Base-by-base conservation (phyloP, 495 filamentous ascomycete genomes). In the Annulohypoxylon stygium region DNA sequence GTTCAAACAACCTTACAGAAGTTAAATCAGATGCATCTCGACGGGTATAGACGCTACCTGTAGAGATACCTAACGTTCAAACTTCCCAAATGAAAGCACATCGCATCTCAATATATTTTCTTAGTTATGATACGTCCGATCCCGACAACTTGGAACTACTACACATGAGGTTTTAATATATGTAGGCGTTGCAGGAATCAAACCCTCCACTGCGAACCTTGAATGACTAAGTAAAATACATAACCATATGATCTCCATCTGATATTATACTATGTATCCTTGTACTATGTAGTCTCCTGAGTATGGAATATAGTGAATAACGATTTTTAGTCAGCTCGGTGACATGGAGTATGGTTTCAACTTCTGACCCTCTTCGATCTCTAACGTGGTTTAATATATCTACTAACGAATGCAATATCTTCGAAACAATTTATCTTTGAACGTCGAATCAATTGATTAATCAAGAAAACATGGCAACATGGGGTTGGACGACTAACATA, bases 91-190 rank as follows among this genome's bases (percentile, higher is more conserved):
- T 30, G 30, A 30, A 30, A 30, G 3, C 30, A 2, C 30, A 30
- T 30, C 30, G 7, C 33, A 59, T 59, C 34, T 41, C 23, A 59
- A 34, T 11, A 20, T 41, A 4, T 43, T 39, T 2, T 23, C 23
- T 63, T 26, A 39, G 20, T 53, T 51, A 63, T 37, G 61, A 47
- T 53, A 51, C 10, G 18, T 37, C 10, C 12, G 47, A 53, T 60
- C 43, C 57, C 57, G 57, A 43, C 12, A 60, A 60, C 57, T 43
- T 43, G 57, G 57, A 14, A 60, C 36, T 54, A 33, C 50, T 54
- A 33, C 50, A 54, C 50, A 25, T 33, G 50, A 6, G 50, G 23
- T n/a, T 33, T 54, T 7, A 47, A 18, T 47, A 47, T 47, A 47
- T 47, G 43, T 47, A 18, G n/a, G 43, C 18, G 16, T 4, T 47